Conservation (phyloP, 306 rosid genomes). For the Trifolium repens region DNA sequence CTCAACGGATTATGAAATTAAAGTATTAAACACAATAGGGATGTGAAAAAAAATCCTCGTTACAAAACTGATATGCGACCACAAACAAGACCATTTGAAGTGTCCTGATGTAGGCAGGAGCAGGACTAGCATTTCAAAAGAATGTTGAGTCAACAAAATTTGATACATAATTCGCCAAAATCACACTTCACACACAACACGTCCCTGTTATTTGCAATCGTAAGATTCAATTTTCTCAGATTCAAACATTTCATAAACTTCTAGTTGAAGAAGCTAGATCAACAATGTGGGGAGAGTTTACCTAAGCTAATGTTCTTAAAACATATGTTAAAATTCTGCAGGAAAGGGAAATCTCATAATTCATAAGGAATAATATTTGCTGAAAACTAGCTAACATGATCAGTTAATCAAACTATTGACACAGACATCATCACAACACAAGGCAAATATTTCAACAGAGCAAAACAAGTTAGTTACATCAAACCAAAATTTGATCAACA, state of each 20-base stretch:
- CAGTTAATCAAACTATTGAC: neutral
- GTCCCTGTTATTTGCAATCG: neutral
- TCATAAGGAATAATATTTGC: neutral
- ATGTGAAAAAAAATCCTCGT: neutral
- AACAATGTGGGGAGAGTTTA: neutral
- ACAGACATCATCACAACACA: neutral
- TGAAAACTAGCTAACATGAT: neutral
- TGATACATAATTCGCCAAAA: neutral
- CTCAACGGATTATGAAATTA: too few species aligned
- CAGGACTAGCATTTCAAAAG: conserved; percentile 2
- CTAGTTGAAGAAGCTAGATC: conserved; percentile 3
- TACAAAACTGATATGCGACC: neutral
- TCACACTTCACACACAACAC: conserved; percentile 16
- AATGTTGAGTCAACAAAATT: neutral
- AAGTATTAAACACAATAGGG: neutral
- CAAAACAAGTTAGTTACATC: neutral
- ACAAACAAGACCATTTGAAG: neutral
- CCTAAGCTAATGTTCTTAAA: neutral
- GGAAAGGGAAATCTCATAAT: neutral
- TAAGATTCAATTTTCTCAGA: neutral
- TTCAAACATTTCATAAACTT: neutral
- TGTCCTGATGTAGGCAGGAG: neutral
- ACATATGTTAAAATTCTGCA: neutral
- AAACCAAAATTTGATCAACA: conserved; percentile 1
- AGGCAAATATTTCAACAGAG: neutral